Percentiles rank a stretch among this genome's conserved stretches.
phyloP scores from a whole-genome alignment of 176 grass and related monocot species.

The Cymbopogon citratus region DNA sequence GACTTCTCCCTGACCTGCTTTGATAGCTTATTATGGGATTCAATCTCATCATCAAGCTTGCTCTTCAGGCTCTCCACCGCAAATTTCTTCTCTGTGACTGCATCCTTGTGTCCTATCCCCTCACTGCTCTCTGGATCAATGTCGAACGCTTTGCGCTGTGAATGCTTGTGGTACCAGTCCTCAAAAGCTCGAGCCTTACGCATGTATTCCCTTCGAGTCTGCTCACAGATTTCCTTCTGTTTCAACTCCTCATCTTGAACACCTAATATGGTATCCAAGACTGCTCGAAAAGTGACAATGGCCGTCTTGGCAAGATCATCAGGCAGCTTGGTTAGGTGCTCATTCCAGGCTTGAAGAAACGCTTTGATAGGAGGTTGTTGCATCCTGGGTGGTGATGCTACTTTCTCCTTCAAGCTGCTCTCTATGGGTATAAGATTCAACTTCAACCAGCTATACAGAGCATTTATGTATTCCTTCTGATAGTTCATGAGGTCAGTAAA shows the following conservation, averaged over 20 bases:
- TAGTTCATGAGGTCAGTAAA: constrained; percentile 59
- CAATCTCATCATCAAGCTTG: constrained; percentile 56
- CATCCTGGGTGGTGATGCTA: constrained; percentile 70
- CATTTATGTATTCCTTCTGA: constrained; percentile 80
- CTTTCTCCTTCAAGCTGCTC: constrained; percentile 92
- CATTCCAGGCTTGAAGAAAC: constrained; percentile 75
- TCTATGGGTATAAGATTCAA: constrained; percentile 88
- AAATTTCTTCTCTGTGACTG: constrained; percentile 56
- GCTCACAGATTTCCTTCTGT: constrained; percentile 66
- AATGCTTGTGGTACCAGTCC: constrained; percentile 84
- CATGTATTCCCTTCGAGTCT: constrained; percentile 53
- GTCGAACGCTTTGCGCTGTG: constrained; percentile 40
- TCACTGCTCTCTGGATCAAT: constrained; percentile 43
- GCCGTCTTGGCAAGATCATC: constrained; percentile 76
- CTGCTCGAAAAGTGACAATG: constrained; percentile 70
- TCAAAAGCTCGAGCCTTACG: constrained; percentile 72
- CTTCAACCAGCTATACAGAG: constrained; percentile 80
- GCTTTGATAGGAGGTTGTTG: constrained; percentile 68
- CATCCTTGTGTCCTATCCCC: constrained; percentile 54
- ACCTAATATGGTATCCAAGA: constrained; percentile 63
- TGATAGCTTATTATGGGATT: constrained; percentile 50
- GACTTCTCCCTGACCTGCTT: constrained; percentile 97
- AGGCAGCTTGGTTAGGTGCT: constrained; percentile 65
- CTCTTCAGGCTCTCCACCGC: constrained; percentile 67
- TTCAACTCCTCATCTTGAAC: constrained; percentile 95